Evolutionary conservation across 257 asterid species (phyloP).

Genomic region (Salvia splendens): DNA sequence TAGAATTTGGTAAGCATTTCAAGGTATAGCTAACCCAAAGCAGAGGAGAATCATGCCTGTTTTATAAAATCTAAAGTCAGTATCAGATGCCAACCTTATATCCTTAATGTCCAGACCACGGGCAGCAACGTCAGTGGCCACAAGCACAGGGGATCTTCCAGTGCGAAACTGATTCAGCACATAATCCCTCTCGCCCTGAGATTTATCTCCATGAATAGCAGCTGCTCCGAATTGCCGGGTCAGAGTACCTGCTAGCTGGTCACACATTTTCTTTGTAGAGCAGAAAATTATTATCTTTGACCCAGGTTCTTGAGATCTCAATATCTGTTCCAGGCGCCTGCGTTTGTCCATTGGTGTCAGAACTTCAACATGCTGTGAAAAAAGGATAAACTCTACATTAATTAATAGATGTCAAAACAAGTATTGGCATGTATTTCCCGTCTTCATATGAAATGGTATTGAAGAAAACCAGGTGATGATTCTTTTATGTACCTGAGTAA

Average conservation of each 20-base stretch:
- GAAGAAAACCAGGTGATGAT: background rate
- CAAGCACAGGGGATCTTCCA: slow-evolving; percentile 90
- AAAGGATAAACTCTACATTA: background rate
- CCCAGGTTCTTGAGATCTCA: slow-evolving; percentile 95
- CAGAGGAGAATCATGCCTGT: background rate
- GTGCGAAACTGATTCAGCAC: slow-evolving; percentile 83
- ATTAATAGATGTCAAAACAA: slow-evolving; percentile 18
- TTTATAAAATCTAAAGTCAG: background rate
- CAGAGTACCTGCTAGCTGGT: slow-evolving; percentile 71
- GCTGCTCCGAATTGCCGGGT: slow-evolving; percentile 81
- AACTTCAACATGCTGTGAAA: slow-evolving; percentile 72
- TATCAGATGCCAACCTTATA: slow-evolving; percentile 60
- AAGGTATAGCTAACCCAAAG: background rate
- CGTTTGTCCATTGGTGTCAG: slow-evolving; percentile 78
- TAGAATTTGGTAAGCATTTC: background rate
- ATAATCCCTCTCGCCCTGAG: slow-evolving; percentile 92
- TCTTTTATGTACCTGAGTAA: slow-evolving; percentile 69
- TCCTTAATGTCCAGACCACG: slow-evolving; percentile 98
- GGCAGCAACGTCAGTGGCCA: slow-evolving; percentile 99
- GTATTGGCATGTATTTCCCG: background rate
- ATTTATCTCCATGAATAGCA: slow-evolving; percentile 97
- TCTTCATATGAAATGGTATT: background rate
- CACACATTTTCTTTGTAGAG: slow-evolving; percentile 96
- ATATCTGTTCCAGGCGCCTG: slow-evolving; percentile 81
- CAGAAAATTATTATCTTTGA: slow-evolving; percentile 92